Base-by-base conservation (phyloP, 208 protist genomes). In the Leishmania lainsoni region DNA sequence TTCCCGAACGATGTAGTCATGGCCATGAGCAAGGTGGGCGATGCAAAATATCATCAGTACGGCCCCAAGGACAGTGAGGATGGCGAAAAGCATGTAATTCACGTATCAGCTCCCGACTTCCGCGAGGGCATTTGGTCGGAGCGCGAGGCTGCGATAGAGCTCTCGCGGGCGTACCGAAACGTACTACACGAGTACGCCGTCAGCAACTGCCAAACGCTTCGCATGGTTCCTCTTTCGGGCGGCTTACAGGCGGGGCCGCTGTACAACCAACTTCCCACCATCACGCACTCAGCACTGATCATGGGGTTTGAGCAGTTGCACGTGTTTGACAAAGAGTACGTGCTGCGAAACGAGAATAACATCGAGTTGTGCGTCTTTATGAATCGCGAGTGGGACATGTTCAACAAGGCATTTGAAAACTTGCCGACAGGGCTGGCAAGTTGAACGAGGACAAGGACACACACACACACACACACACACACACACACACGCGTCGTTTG, bases 281-380 rank as follows among this genome's bases (percentile, higher is more conserved):
- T 96, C 69, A 95, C 92, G 5, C 87, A 94, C 74, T 89, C 90
- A 42, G 92, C 95, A 14, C 79, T 98, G 52, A 52, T 86, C 32
- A 87, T 95, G 81, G 92, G 91, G 16, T 95, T 96, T 89, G 92
- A 97, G 61, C 91, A 96, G 81, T 76, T 96, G 29, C 93, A 96
- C 77, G 70, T 89, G 14, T 94, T 94, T 79, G 92, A 96, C 79
- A 87, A 90, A 71, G 90, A 96, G 83, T 92, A 94, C 75, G 83
- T 98, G 59, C 84, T 95, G 78, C 84, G 89, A 8, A 83, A 86
- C 39, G 84, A 94, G 29, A 95, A 94, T 84, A 82, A 81, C 52
- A 85, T 98, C 22, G 92, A 98, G 83, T 81, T 98, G 17, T 98
- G 95, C 80, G 82, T 98, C 12, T 98, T 98, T 79, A 90, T 95